Evolutionary conservation across 2,329 filamentous ascomycete genomes (phyloP).

Genomic region (Paecilomyces niveus): DNA sequence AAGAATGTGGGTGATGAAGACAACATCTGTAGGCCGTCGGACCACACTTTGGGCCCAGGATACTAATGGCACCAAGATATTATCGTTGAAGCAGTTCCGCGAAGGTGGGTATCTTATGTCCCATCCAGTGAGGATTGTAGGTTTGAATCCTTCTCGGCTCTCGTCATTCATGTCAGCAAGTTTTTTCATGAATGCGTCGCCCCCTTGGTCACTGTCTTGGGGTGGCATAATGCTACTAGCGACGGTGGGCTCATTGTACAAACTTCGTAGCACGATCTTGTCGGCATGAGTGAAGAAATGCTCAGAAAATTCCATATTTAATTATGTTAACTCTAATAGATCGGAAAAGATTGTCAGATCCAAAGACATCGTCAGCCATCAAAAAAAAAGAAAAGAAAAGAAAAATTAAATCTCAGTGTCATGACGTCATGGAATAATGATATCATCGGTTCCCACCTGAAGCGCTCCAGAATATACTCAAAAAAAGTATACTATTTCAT

Average conservation of each 20-base stretch:
- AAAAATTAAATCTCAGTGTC: no score
- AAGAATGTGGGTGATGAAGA: slow-evolving; percentile 70
- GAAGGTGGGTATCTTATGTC: slow-evolving; percentile 41
- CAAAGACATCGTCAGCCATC: no score
- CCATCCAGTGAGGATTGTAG: slow-evolving; percentile 49
- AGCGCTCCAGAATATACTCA: no score
- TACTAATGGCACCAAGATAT: slow-evolving; percentile 55
- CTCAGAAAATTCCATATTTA: no score
- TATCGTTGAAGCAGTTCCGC: slow-evolving; percentile 31
- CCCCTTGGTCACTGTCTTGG: neutral
- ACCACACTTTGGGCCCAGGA: slow-evolving; percentile 50
- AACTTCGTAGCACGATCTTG: neutral
- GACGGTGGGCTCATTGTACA: neutral
- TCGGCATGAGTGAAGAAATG: neutral
- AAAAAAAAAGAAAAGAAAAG: no score
- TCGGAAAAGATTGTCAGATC: no score
- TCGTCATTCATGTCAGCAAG: neutral
- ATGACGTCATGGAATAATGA: no score
- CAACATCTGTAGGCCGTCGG: slow-evolving; percentile 63
- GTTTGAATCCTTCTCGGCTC: slow-evolving; percentile 36
- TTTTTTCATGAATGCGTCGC: neutral
- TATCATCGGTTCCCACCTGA: no score
- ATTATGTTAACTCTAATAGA: no score
- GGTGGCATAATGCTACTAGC: no score
- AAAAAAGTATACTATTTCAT: no score